Percentiles rank a stretch among this genome's conserved stretches.
Conservation (phyloP, 306 rosid species). For the Alnus rubra region DNA sequence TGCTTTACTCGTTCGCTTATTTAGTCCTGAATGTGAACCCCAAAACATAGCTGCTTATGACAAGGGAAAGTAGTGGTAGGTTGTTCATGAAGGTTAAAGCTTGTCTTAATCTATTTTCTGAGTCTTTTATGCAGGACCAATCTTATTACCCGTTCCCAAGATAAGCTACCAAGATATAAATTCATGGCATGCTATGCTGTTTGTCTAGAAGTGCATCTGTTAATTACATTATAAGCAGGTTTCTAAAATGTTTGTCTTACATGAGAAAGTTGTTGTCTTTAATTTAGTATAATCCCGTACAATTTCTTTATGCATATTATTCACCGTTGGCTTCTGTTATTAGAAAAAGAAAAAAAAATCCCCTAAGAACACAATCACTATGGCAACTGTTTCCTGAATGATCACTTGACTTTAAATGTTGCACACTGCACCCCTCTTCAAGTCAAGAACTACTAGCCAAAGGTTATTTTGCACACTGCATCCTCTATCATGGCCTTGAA, state of each 20-base stretch:
- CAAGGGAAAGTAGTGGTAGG: constrained; percentile 43
- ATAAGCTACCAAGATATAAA: neutral
- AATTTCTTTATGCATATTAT: too few species aligned
- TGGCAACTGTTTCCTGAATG: too few species aligned
- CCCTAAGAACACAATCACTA: too few species aligned
- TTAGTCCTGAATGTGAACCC: constrained; percentile 97
- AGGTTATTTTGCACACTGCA: too few species aligned
- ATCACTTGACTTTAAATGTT: too few species aligned
- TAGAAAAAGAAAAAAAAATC: too few species aligned
- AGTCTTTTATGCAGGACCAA: neutral
- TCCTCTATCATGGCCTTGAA: too few species aligned
- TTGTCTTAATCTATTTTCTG: neutral
- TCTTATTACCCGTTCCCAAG: neutral
- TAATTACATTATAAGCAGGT: neutral
- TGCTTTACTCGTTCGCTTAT: constrained; percentile 78
- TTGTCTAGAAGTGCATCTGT: neutral
- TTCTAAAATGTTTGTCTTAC: neutral
- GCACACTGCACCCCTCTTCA: too few species aligned
- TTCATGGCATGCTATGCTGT: neutral
- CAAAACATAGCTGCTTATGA: constrained; percentile 95
- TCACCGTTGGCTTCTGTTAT: too few species aligned
- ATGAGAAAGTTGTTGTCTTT: neutral
- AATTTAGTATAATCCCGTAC: too few species aligned
- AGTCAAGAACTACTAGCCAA: too few species aligned
- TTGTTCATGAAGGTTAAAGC: neutral